Evolutionary conservation across 108 stramenopile genomes (phyloP).

Genomic region (Nitzschia sp.): DNA sequence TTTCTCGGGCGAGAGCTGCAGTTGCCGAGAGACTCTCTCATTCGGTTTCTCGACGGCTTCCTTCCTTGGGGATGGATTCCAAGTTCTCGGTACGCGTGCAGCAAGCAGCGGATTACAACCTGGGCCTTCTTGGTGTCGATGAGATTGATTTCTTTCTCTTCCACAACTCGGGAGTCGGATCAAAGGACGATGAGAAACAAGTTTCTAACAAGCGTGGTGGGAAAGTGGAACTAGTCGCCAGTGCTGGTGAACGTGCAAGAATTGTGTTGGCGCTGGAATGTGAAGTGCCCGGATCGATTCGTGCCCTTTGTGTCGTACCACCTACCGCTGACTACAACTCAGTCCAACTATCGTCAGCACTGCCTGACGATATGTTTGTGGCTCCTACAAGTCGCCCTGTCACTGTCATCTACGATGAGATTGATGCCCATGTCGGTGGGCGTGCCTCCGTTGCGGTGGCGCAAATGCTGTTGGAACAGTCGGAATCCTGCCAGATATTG

Average conservation of each 20-base stretch:
- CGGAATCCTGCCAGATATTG: conserved; percentile 62
- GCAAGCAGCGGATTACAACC: conserved; percentile 6
- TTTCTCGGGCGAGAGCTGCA: conserved; percentile 46
- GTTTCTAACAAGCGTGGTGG: conserved; percentile 42
- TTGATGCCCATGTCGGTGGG: conserved; percentile 87
- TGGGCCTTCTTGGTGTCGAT: conserved; percentile 44
- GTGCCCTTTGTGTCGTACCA: conserved; percentile 34
- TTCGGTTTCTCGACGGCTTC: conserved; percentile 59
- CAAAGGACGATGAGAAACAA: not conserved
- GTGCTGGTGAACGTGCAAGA: conserved; percentile 79
- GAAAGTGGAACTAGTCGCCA: conserved; percentile 63
- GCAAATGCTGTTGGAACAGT: conserved; percentile 70
- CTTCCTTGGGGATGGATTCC: conserved; percentile 70
- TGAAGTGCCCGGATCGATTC: conserved; percentile 71
- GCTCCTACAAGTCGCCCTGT: conserved; percentile 39
- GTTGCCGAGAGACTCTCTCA: conserved; percentile 47
- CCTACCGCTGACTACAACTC: not conserved
- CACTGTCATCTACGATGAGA: conserved; percentile 82
- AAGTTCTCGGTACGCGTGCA: conserved; percentile 49
- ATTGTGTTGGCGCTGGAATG: conserved; percentile 82
- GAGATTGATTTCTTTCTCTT: conserved; percentile 57
- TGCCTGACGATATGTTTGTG: not conserved
- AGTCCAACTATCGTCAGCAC: too few relatives aligned
- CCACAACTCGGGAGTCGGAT: conserved; percentile 34
- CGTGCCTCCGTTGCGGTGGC: conserved; percentile 78